These are phyloP conservation scores for Trametes cubensis DNA, from an alignment of 768 basidiomycete species.

Conservation along the genomic window DNA sequence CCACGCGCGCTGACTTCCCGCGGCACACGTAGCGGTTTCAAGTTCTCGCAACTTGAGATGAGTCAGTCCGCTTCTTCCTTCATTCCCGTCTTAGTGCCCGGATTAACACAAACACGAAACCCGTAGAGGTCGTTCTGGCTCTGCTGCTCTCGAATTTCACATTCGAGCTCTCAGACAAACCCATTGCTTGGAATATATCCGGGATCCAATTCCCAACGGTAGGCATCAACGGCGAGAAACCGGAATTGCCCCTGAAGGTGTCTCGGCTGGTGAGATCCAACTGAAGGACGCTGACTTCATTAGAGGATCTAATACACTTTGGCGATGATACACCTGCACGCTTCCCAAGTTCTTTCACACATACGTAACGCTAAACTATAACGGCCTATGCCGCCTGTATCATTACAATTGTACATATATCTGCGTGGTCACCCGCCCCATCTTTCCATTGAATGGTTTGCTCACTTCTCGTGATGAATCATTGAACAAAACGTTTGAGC, in stretches of 20 bases:
- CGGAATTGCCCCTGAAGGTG: constrained; percentile 33
- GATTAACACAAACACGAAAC: not conserved
- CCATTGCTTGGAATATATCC: constrained; percentile 35
- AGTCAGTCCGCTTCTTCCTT: constrained; percentile 10
- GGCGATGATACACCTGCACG: too few species aligned
- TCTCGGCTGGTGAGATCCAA: not conserved
- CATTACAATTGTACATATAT: not conserved
- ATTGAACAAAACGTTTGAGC: not conserved
- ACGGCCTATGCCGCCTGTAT: constrained; percentile 21
- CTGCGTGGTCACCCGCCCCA: too few species aligned
- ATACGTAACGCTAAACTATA: not conserved
- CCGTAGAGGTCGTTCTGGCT: constrained; percentile 34
- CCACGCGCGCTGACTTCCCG: not conserved
- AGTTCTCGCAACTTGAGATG: constrained; percentile 30
- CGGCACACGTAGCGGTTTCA: constrained; percentile 22
- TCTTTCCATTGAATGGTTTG: too few species aligned
- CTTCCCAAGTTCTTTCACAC: not conserved
- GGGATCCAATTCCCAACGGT: constrained; percentile 34
- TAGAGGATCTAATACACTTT: not conserved
- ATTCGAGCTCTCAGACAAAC: constrained; percentile 31
- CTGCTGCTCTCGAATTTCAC: constrained; percentile 31
- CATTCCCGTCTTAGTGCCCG: not conserved
- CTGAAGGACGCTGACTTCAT: not conserved
- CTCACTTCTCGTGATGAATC: too few species aligned
- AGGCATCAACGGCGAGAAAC: constrained; percentile 20